Evolutionary conservation across 78 protist species (phyloP).

Genomic region (Creolimax fragrantissima): DNA sequence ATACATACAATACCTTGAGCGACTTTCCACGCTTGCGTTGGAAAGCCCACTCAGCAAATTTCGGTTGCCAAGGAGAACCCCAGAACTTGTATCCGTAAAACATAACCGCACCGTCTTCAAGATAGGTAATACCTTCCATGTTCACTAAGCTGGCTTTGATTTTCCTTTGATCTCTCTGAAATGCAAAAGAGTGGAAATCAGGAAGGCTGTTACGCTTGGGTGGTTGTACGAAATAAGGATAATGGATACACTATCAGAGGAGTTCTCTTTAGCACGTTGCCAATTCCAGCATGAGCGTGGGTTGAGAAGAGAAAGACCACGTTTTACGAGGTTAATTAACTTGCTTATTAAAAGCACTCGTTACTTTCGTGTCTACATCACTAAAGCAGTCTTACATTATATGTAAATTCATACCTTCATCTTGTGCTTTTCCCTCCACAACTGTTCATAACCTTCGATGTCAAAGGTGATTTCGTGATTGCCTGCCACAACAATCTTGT

Average conservation of each 20-base stretch:
- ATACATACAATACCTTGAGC: too few relatives aligned
- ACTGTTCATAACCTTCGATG: neutral
- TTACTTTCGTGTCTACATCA: too few relatives aligned
- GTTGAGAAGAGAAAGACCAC: too few relatives aligned
- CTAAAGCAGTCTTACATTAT: too few relatives aligned
- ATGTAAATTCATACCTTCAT: neutral
- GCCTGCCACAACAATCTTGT: constrained; percentile 21
- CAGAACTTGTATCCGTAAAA: constrained; percentile 44
- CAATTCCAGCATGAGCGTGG: too few relatives aligned
- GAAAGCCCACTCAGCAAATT: constrained; percentile 47
- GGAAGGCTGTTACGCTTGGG: too few relatives aligned
- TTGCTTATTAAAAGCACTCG: too few relatives aligned
- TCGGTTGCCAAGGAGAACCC: constrained; percentile 58
- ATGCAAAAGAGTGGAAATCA: too few relatives aligned
- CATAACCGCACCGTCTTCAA: constrained; percentile 11
- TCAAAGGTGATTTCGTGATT: constrained; percentile 25
- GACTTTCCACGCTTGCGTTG: constrained; percentile 21
- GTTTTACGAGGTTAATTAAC: too few relatives aligned
- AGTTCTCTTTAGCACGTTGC: too few relatives aligned
- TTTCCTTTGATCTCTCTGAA: neutral
- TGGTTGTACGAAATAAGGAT: too few relatives aligned
- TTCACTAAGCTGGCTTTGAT: neutral
- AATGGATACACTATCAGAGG: too few relatives aligned
- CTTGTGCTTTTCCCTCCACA: constrained; percentile 1
- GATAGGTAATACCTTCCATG: neutral